These are phyloP conservation scores for Eucalyptus pauciflora DNA, from an alignment of 345 rosid species.

Conservation along the genomic window DNA sequence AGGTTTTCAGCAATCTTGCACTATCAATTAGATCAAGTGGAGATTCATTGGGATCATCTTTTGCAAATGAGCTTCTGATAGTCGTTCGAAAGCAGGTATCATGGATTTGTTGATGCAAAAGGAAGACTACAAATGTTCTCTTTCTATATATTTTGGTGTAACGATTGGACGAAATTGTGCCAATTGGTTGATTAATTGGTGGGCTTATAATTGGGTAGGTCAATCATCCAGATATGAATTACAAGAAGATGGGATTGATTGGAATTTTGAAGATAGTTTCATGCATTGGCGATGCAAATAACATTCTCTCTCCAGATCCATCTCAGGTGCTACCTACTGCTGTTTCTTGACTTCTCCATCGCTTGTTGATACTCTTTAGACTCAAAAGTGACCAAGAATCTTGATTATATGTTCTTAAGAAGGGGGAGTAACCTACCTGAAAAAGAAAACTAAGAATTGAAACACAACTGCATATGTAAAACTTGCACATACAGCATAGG, in stretches of 20 bases:
- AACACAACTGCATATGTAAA: background rate
- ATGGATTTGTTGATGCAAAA: background rate
- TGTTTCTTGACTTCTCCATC: background rate
- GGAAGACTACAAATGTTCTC: background rate
- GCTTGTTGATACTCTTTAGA: background rate
- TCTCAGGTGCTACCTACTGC: conserved; percentile 30
- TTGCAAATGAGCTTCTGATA: conserved; percentile 75
- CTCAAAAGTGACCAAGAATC: background rate
- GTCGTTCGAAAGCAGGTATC: conserved; percentile 74
- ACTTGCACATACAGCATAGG: background rate
- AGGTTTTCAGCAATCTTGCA: conserved; percentile 59
- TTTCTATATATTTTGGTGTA: background rate
- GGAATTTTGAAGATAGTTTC: conserved; percentile 68
- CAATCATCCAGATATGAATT: conserved; percentile 62
- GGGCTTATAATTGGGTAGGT: conserved; percentile 23
- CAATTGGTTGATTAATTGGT: background rate
- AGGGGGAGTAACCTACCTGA: background rate
- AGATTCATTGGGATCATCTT: conserved; percentile 36
- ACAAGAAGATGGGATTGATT: conserved; percentile 80
- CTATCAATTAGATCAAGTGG: conserved; percentile 28
- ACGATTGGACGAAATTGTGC: background rate
- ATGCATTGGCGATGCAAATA: conserved; percentile 41
- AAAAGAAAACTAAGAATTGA: background rate
- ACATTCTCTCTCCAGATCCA: conserved; percentile 17
- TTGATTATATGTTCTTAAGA: background rate